A percentile compares a stretch with the other conserved stretches of the same genome.
phyloP scores from a whole-genome alignment of 441 rosid genomes.

The Sinapis alba region DNA sequence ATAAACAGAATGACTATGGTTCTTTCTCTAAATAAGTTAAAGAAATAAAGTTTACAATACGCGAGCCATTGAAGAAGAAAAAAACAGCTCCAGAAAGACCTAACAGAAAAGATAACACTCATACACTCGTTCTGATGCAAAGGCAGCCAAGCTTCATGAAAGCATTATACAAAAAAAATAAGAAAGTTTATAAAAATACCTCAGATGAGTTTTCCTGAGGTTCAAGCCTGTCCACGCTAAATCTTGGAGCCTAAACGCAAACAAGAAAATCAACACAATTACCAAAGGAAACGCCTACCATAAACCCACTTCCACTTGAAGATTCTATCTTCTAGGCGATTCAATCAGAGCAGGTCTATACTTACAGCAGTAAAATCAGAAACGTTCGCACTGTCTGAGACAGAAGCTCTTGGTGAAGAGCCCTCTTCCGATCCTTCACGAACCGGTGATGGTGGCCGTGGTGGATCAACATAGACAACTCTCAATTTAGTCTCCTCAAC shows the following conservation, averaged over 20 bases:
- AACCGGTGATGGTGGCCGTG: conserved; percentile 82
- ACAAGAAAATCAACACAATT: conserved; percentile 16
- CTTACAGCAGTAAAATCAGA: conserved; percentile 40
- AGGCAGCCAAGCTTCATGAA: neutral
- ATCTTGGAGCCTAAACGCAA: conserved; percentile 52
- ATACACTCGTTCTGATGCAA: neutral
- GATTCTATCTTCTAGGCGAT: neutral
- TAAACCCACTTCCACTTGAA: neutral
- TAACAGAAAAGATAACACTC: neutral
- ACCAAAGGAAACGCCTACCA: neutral
- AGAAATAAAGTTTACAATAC: neutral
- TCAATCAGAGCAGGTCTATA: neutral
- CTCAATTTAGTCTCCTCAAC: conserved; percentile 84
- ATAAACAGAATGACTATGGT: neutral
- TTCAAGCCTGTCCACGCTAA: conserved; percentile 49
- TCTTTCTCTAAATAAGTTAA: neutral
- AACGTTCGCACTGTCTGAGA: conserved; percentile 57
- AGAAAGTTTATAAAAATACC: conserved; percentile 41
- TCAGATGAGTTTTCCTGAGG: conserved; percentile 58
- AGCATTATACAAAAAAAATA: neutral
- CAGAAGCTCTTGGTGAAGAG: conserved; percentile 72
- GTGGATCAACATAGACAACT: conserved; percentile 78
- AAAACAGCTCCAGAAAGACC: neutral
- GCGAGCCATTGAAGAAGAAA: neutral
- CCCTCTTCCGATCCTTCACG: conserved; percentile 91